Conservation (phyloP, 2,329 filamentous ascomycete genomes). For the Xylaria sp. region DNA sequence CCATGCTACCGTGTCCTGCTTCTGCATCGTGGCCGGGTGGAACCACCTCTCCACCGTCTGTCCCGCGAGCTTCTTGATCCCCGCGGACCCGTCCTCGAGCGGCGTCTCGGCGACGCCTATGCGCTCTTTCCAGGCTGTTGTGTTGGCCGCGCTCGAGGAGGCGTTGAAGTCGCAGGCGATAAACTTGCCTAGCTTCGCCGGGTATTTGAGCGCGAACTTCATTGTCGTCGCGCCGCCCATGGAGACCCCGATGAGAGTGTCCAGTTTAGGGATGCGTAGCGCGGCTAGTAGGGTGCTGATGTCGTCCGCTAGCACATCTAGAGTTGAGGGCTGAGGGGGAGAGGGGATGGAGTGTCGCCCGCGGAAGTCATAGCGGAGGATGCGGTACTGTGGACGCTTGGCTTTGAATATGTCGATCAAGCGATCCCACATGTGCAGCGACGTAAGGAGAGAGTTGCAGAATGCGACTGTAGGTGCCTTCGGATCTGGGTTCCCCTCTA, state of each 20-base stretch:
- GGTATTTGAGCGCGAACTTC: conserved; percentile 81
- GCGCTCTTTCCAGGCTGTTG: conserved; percentile 81
- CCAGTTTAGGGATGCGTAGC: conserved; percentile 74
- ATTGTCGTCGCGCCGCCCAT: conserved; percentile 84
- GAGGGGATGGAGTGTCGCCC: conserved; percentile 68
- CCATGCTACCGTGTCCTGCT: conserved; percentile 59
- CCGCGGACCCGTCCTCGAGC: conserved; percentile 59
- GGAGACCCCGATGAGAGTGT: conserved; percentile 78
- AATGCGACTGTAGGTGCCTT: conserved; percentile 79
- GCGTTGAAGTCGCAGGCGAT: conserved; percentile 86
- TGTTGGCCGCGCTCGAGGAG: conserved; percentile 77
- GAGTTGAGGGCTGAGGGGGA: conserved; percentile 62
- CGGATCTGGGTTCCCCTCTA: conserved; percentile 77
- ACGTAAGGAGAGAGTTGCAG: conserved; percentile 82
- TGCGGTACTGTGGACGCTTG: conserved; percentile 72
- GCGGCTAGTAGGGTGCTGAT: conserved; percentile 73
- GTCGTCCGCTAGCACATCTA: conserved; percentile 76
- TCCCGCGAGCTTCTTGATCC: conserved; percentile 74
- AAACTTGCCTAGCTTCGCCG: conserved; percentile 82
- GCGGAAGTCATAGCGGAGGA: conserved; percentile 82
- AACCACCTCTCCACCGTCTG: conserved; percentile 84
- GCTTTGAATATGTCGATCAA: conserved; percentile 72
- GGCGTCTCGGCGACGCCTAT: conserved; percentile 72
- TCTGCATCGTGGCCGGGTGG: conserved; percentile 65
- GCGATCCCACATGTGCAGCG: conserved; percentile 82